Conservation (phyloP, 2,329 filamentous ascomycete genomes). For the Pseudocercospora crystallina region DNA sequence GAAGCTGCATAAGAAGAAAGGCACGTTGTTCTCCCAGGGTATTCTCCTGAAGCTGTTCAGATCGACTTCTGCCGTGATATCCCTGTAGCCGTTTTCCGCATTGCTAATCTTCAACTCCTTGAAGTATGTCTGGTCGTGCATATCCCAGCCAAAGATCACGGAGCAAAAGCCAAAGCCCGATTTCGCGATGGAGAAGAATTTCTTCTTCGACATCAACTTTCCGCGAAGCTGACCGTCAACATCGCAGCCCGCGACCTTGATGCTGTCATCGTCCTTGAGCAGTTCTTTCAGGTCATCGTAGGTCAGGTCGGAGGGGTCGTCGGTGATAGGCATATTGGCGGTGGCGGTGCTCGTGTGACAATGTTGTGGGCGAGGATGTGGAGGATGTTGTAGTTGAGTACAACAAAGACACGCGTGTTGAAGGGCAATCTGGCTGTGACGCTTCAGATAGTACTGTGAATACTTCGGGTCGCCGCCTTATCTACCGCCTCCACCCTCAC, state of each 20-base stretch:
- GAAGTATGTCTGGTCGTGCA: slow-evolving; percentile 90
- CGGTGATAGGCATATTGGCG: slow-evolving; percentile 34
- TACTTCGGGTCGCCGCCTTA: too few species aligned
- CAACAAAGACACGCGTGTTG: slow-evolving; percentile 14
- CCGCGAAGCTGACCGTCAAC: slow-evolving; percentile 84
- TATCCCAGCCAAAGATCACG: slow-evolving; percentile 94
- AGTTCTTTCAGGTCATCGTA: slow-evolving; percentile 64
- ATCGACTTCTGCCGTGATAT: slow-evolving; percentile 80
- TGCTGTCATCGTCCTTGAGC: slow-evolving; percentile 69
- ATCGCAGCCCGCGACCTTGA: slow-evolving; percentile 86
- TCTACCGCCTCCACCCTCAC: too few species aligned
- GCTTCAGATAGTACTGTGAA: too few species aligned
- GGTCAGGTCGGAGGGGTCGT: slow-evolving; percentile 52
- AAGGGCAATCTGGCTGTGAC: background rate
- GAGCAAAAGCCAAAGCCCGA: slow-evolving; percentile 91
- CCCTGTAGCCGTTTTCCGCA: slow-evolving; percentile 84
- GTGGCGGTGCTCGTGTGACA: background rate
- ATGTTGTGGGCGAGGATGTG: background rate
- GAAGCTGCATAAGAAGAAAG: slow-evolving; percentile 83
- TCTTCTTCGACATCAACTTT: slow-evolving; percentile 88
- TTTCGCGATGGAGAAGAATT: slow-evolving; percentile 80
- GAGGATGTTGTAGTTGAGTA: slow-evolving; percentile 21
- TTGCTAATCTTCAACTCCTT: slow-evolving; percentile 84
- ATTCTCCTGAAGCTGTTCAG: slow-evolving; percentile 76
- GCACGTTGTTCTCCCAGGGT: slow-evolving; percentile 85